phyloP scores from a whole-genome alignment of 345 rosid species.

The Raphanus raphanistrum region DNA sequence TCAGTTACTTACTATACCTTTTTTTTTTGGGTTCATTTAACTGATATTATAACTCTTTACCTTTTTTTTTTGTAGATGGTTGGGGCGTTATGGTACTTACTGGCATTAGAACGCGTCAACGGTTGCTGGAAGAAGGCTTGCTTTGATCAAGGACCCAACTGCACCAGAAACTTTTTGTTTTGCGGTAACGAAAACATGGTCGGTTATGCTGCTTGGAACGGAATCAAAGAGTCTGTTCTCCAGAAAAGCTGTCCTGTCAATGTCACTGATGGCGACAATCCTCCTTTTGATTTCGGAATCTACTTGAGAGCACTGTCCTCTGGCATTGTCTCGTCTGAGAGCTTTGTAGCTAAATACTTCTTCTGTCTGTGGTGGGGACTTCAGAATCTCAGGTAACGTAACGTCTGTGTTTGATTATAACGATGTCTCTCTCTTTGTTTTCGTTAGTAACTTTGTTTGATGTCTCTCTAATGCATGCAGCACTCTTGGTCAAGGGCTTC shows the following conservation, averaged over 20 bases:
- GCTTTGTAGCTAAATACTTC: conserved; percentile 76
- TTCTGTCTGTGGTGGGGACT: conserved; percentile 99
- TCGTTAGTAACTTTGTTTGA: neutral
- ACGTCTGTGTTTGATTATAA: neutral
- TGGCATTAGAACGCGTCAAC: conserved; percentile 81
- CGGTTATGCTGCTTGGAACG: conserved; percentile 57
- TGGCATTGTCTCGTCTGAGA: conserved; percentile 65
- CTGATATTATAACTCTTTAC: neutral
- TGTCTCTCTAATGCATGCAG: conserved; percentile 43
- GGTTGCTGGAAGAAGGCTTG: conserved; percentile 76
- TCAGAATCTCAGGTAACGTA: conserved; percentile 91
- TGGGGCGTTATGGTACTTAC: conserved; percentile 91
- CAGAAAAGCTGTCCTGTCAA: conserved; percentile 38
- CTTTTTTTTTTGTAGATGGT: conserved; percentile 57
- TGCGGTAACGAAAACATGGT: conserved; percentile 61
- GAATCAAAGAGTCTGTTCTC: conserved; percentile 39
- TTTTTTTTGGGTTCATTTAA: neutral
- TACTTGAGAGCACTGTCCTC: conserved; percentile 66
- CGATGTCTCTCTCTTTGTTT: neutral
- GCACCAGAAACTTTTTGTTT: conserved; percentile 57
- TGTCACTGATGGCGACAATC: conserved; percentile 40
- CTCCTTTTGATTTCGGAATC: conserved; percentile 78
- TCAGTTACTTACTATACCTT: conserved; percentile 41
- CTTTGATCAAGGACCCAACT: conserved; percentile 6
- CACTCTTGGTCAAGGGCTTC: conserved; percentile 95